These are phyloP conservation scores for Aureobasidium sp. DNA, from an alignment of 2,329 filamentous ascomycete genomes.

Conservation along the genomic window DNA sequence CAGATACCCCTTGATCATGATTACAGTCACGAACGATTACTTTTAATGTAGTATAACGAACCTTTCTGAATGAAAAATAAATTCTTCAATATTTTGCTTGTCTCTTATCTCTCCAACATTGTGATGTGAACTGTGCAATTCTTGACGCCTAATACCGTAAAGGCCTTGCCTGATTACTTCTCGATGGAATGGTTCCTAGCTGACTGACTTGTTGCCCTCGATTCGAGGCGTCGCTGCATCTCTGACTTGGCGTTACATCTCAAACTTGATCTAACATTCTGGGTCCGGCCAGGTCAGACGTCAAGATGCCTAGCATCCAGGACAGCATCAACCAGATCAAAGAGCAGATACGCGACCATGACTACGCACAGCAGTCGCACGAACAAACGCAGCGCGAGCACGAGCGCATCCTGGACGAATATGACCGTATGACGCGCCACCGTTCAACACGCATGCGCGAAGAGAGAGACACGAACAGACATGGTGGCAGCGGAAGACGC, in stretches of 20 bases:
- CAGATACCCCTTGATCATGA: not conserved
- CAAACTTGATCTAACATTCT: not conserved
- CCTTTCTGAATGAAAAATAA: slow-evolving; percentile 6
- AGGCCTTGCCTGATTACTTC: too few species aligned
- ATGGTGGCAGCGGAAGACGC: not conserved
- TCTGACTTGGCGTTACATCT: not conserved
- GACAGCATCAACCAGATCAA: slow-evolving; percentile 13
- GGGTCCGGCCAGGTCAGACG: not conserved
- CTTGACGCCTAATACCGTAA: too few species aligned
- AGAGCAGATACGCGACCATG: not conserved
- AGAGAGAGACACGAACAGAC: not conserved
- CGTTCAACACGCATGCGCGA: slow-evolving; percentile 14
- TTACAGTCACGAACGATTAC: not conserved
- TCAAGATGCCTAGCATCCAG: slow-evolving; percentile 9
- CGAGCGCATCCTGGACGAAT: slow-evolving; percentile 16
- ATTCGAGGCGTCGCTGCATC: not conserved
- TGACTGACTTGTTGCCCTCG: not conserved
- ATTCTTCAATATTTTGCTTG: not conserved
- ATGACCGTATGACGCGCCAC: slow-evolving; percentile 14
- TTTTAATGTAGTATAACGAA: slow-evolving; percentile 14
- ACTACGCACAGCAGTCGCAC: not conserved
- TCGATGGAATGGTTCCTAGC: too few species aligned
- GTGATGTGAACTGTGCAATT: not conserved
- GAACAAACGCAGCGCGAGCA: slow-evolving; percentile 14
- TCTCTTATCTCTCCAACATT: not conserved